Base-by-base conservation (phyloP, 257 asterid genomes). In the Gynochthodes officinalis region DNA sequence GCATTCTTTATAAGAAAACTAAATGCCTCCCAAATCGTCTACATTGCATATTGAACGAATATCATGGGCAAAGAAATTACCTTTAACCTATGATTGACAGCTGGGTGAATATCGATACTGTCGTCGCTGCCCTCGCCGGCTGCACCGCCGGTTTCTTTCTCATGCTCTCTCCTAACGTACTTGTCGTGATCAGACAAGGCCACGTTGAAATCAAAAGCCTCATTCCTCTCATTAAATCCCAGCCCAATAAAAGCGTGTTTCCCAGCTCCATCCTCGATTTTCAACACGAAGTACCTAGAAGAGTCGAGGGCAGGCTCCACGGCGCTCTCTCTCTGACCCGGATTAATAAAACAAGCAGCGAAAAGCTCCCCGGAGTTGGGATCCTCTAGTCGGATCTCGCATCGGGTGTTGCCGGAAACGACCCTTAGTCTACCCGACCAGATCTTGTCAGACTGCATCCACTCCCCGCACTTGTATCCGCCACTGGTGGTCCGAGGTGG, bases 391-490 rank as follows among this genome's bases (percentile, higher is more conserved):
- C 96, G 96, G 90, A 94, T 94, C 97, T 94, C 98, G 81, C 97
- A 94, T 11, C 96, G 90, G 53, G 82, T 59, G 46, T 82, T 79
- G 75, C 93, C 88, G 2, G 97, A 93, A 18, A 93, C 96, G 18
- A 93, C 96, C 27, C 98, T 89, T 50, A 94, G 88, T 10, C 98
- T 88, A 65, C 97, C 97, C 23, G 97, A 76, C 97, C 98, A 94
- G 93, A 94, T 94, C 95, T 89, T 94, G 75, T 94, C 97, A 74
- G 98, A 88, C 79, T 94, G 98, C 25, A 94, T 83, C 98, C 98
- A 94, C 82, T 94, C 98, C 33, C 96, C 98, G 82, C 97, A 93
- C 85, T 91, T 93, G 91, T 85, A 93, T n/a, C 98, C 98, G 75
- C 98, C 98, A 80, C 93, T 85, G 57, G 97, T 91, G 57, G 96